Evolutionary conservation across 106 monocot genomes (phyloP), one percentile per base, ranked within the genome.

Genomic region (Iris macrosiphon): DNA sequence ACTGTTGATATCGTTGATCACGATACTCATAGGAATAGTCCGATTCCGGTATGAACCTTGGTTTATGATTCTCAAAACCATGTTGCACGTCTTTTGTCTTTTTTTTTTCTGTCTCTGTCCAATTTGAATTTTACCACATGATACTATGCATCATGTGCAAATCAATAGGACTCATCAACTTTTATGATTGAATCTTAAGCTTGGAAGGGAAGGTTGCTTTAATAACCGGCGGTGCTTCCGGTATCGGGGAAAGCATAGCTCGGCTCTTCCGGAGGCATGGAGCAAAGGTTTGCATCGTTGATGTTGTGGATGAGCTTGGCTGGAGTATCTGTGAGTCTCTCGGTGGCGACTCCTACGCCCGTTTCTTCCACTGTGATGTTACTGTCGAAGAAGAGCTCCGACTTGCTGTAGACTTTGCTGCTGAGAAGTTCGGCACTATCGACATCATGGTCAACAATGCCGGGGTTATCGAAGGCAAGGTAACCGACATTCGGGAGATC

Each of bases 401-500:
- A 10, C 74, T 26, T 27, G 84, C 93, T 0, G 81, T 94, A 0
- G 79, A 85, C 56, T 57, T 76, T 31, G 41, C 81, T 0, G 67
- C 50, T 1, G 73, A 59, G 11, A 78, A 58, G 31, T 88, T 66
- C 19, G 81, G 88, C 29, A 69, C 73, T 9, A 37, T 94, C 1
- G 93, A 94, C 48, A 56, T 88, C 67, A 75, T 94, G 81, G 84
- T 94, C 43, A 88, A 85, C 52, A 89, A 94, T 41, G 93, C 88
- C 2, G 88, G 88, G 0, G 46, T 76, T 4, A 21, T 52, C 0
- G 75, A 65, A 28, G n/a, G 4, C 28, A 16, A 40, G 9, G 22
- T 33, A 4, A 8, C 19, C 1, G 69, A 55, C 56, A 73, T 77
- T 9, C 56, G 43, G 3, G 30, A 55, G 24, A 1, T 34, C 3